These are phyloP conservation scores for Talaromyces verruculosus DNA, from an alignment of 2,329 filamentous ascomycete species.

Conservation along the genomic window DNA sequence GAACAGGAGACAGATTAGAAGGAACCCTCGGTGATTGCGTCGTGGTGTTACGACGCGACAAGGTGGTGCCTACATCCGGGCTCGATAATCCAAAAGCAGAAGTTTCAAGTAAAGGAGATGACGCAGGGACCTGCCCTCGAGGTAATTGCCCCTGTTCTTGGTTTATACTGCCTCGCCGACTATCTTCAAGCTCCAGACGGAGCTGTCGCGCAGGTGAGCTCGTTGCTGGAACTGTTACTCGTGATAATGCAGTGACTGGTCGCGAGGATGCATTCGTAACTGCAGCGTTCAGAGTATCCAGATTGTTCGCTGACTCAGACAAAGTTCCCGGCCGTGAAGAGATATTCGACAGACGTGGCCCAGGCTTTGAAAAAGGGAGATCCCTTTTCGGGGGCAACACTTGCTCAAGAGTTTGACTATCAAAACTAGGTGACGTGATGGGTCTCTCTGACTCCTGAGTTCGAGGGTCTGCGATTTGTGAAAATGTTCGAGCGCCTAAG, in stretches of 20 bases:
- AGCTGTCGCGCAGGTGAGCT: conserved; percentile 21
- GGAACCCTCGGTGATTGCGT: conserved; percentile 4
- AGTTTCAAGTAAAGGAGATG: conserved; percentile 15
- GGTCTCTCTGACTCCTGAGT: conserved; percentile 23
- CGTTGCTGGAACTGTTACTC: conserved; percentile 12
- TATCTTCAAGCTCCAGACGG: conserved; percentile 20
- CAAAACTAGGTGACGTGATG: conserved; percentile 30
- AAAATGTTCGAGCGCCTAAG: background rate
- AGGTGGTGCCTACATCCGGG: background rate
- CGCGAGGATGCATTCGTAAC: conserved; percentile 6
- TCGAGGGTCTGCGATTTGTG: conserved; percentile 20
- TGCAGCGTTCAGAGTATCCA: background rate
- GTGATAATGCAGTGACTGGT: conserved; percentile 14
- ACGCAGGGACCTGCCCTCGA: background rate
- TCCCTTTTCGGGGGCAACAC: conserved; percentile 45
- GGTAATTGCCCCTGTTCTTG: conserved; percentile 1
- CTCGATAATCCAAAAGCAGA: conserved; percentile 17
- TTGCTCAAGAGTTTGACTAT: conserved; percentile 33
- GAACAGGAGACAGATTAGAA: background rate
- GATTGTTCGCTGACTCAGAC: background rate
- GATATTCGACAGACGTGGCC: conserved; percentile 9
- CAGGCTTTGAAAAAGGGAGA: conserved; percentile 41
- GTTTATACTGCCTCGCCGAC: conserved; percentile 4
- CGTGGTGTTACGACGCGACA: background rate
- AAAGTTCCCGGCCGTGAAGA: background rate